A percentile compares a stretch with the other conserved stretches of the same genome.
phyloP scores from a whole-genome alignment of 1,139 yeast genomes.

The Magnusiomyces suaveolens region DNA sequence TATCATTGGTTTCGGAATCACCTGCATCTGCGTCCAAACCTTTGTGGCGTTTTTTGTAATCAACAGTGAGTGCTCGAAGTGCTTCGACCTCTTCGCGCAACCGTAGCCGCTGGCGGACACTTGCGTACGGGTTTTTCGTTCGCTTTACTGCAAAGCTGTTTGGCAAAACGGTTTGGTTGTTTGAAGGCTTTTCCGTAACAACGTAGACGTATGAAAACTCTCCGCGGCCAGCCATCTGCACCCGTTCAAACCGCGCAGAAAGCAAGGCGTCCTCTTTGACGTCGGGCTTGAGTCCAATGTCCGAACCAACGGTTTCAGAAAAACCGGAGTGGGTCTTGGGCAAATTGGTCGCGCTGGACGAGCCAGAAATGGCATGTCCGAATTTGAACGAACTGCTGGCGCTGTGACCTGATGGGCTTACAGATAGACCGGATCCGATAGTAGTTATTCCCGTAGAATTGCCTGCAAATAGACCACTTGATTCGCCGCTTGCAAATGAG shows the following conservation, averaged over 20 bases:
- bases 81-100: conserved; percentile 51
- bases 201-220: conserved; percentile 85
- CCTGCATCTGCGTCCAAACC: not conserved
- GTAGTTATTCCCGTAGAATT: not conserved
- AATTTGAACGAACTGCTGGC: too few relatives aligned
- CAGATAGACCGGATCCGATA: too few relatives aligned
- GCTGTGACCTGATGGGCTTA: too few relatives aligned
- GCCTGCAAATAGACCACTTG: not conserved
- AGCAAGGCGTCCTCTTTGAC: conserved; percentile 43
- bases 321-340: not conserved
- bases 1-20: not conserved
- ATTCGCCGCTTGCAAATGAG: not conserved
- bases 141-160: conserved; percentile 70
- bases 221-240: conserved; percentile 67
- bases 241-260: conserved; percentile 50
- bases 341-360: too few relatives aligned
- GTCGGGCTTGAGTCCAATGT: not conserved
- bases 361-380: too few relatives aligned
- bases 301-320: not conserved
- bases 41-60: not conserved
- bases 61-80: conserved; percentile 36
- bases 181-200: conserved; percentile 40
- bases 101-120: conserved; percentile 44
- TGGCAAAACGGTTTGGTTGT: conserved; percentile 11
- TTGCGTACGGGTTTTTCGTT: conserved; percentile 48